Percentiles rank a stretch among this genome's conserved stretches.
These are phyloP conservation scores for Closterium sp. DNA, from an alignment of 139 green algal species.

Conservation along the genomic window DNA sequence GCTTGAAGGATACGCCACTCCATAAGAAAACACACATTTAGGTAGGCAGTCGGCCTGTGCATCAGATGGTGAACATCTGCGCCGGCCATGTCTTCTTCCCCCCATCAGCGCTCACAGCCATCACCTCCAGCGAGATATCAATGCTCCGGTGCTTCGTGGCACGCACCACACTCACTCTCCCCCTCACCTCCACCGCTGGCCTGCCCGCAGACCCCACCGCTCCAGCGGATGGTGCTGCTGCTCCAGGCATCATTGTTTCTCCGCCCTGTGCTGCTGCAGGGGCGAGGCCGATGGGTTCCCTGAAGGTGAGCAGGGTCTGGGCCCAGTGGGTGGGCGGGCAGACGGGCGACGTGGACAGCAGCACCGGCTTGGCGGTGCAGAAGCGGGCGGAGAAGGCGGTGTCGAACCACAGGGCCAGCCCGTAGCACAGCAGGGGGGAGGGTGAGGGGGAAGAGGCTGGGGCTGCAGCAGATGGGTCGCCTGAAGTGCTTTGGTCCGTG, in stretches of 20 bases:
- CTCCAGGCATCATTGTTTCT: neutral
- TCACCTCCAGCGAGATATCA: slow-evolving; percentile 46
- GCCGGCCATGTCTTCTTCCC: slow-evolving; percentile 1
- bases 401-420: slow-evolving; percentile 95
- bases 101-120: neutral
- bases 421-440: slow-evolving; percentile 32
- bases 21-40: no score
- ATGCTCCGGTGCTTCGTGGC: slow-evolving; percentile 42
- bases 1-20: no score
- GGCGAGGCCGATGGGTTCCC: slow-evolving; percentile 57
- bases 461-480: neutral
- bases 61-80: slow-evolving; percentile 49
- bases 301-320: slow-evolving; percentile 78
- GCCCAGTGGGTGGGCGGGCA: slow-evolving; percentile 82
- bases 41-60: no score
- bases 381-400: slow-evolving; percentile 78
- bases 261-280: neutral
- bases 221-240: neutral
- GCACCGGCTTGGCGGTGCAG: slow-evolving; percentile 71
- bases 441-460: neutral
- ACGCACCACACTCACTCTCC: slow-evolving; percentile 45
- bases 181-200: slow-evolving; percentile 21
- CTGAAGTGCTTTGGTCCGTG: neutral
- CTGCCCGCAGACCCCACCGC: neutral
- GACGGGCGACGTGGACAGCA: slow-evolving; percentile 77